These are phyloP conservation scores for Beauveria medogensis DNA, from an alignment of 2,329 filamentous ascomycete species.

Conservation along the genomic window DNA sequence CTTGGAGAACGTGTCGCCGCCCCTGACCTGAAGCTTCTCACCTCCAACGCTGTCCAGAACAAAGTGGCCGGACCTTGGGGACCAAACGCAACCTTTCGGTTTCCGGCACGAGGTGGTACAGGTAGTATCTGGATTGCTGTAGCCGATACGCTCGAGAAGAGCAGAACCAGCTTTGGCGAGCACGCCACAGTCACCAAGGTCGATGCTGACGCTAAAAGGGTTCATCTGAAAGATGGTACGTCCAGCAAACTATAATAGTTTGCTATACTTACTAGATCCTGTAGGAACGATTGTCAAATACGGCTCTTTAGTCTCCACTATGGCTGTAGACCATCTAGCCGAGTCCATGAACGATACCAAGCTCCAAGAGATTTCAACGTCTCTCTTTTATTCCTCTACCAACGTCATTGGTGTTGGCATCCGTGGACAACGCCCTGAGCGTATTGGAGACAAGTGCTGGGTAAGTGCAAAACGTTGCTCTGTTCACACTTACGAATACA, in stretches of 20 bases:
- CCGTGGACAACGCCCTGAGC: constrained; percentile 82
- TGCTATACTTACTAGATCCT: too few relatives aligned
- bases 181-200: constrained; percentile 70
- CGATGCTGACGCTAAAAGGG: constrained; percentile 68
- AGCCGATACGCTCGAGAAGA: constrained; percentile 72
- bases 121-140: constrained; percentile 95
- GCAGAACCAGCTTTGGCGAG: constrained; percentile 77
- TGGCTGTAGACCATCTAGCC: constrained; percentile 76
- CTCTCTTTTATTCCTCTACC: constrained; percentile 91
- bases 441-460: constrained; percentile 99
- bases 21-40: constrained; percentile 79
- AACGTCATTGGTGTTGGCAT: constrained; percentile 96
- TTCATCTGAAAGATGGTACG: constrained; percentile 62
- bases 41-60: constrained; percentile 79
- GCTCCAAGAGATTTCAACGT: constrained; percentile 74
- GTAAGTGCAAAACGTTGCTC: constrained; percentile 32
- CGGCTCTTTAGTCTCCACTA: constrained; percentile 79
- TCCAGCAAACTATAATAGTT: neutral
- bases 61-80: constrained; percentile 91
- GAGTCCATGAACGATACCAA: constrained; percentile 80
- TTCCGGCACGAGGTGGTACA: constrained; percentile 81
- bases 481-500: too few relatives aligned
- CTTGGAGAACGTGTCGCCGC: constrained; percentile 90
- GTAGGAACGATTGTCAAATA: constrained; percentile 64
- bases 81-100: constrained; percentile 88